Conservation (phyloP, 352 stramenopile species). For the Pythium dissimile region DNA sequence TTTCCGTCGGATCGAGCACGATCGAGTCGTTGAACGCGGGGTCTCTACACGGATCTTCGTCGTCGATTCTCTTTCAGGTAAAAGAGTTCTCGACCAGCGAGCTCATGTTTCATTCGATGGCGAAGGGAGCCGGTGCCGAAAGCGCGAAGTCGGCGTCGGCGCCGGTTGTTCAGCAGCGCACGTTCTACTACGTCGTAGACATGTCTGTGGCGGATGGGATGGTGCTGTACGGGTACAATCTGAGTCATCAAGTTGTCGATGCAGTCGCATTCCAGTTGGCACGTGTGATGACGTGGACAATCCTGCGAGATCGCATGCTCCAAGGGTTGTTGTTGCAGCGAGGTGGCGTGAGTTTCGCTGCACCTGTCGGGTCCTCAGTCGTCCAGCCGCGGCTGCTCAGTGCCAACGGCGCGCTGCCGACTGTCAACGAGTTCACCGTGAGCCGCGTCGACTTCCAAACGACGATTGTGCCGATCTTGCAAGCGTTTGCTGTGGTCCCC, state of each 20-base stretch:
- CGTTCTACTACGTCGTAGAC: conserved; percentile 75
- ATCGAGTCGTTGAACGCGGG: conserved; percentile 29
- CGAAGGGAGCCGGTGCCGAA: conserved; percentile 3
- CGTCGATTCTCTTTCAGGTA: neutral
- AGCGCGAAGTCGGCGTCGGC: neutral
- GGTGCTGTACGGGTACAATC: conserved; percentile 73
- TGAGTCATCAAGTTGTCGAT: conserved; percentile 62
- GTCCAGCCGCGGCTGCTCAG: conserved; percentile 42
- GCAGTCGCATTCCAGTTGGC: conserved; percentile 47
- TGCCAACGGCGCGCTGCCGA: neutral
- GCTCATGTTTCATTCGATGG: conserved; percentile 39
- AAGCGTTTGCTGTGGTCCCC: conserved; percentile 11
- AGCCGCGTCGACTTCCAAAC: conserved; percentile 15
- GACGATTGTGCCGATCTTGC: conserved; percentile 9
- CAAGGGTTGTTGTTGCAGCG: conserved; percentile 58
- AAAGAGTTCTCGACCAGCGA: conserved; percentile 63
- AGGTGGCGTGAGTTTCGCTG: conserved; percentile 39
- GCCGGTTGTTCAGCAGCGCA: conserved; percentile 31
- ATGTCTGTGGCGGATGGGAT: conserved; percentile 57
- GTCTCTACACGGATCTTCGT: conserved; percentile 8
- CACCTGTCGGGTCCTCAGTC: conserved; percentile 43
- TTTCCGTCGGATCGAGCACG: conserved; percentile 23
- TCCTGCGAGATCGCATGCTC: conserved; percentile 63
- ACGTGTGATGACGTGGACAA: conserved; percentile 66
- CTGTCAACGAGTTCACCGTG: conserved; percentile 7